Evolutionary conservation across 345 rosid genomes (phyloP), one percentile per base, ranked within the genome.

Genomic region (Bruguiera gymnorhiza): DNA sequence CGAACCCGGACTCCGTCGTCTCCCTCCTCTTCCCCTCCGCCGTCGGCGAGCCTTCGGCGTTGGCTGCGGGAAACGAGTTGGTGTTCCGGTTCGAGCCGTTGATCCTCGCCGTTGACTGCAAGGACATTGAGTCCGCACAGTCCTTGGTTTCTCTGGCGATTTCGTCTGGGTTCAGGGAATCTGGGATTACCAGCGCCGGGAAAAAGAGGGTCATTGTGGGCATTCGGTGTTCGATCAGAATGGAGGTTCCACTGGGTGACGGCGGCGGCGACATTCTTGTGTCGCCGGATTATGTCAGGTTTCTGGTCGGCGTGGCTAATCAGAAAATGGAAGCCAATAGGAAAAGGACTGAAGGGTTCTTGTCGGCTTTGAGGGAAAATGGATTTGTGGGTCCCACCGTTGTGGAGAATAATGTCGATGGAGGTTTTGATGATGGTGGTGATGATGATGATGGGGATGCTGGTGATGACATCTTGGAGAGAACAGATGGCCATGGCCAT

Each of bases 81-180:
- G 96, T 89, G 27, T 84, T 94, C 76, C 76, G 97, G 57, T 91
- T 94, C 60, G 98, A 94, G 84, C 97, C 97, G 3, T 78, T 94
- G 70, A 94, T 91, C 60, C 65, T 94, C 26, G 98, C 96, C 0
- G 85, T 94, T 2, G 96, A 94, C 68, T 89, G 96, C 68, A 83
- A 73, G 69, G 95, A 88, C 70, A 37, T 94, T 23, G 70, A 59
- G 13, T 82, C 95, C 5, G 97, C 95, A 15, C 87, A 85, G 83
- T 50, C 27, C 67, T 77, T 91, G 62, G 98, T 94, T 62, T 84
- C 97, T 1, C 23, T 75, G 5, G 96, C 97, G 10, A 87, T 94
- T 6, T 73, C 84, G 13, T 77, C 77, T 30, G 96, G 98, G 73
- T 86, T 91, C 71, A 80, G 97, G 71, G 98, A 94, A 60, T 89